Conservation (phyloP, 768 basidiomycete species). For the Amanita fuliginea region DNA sequence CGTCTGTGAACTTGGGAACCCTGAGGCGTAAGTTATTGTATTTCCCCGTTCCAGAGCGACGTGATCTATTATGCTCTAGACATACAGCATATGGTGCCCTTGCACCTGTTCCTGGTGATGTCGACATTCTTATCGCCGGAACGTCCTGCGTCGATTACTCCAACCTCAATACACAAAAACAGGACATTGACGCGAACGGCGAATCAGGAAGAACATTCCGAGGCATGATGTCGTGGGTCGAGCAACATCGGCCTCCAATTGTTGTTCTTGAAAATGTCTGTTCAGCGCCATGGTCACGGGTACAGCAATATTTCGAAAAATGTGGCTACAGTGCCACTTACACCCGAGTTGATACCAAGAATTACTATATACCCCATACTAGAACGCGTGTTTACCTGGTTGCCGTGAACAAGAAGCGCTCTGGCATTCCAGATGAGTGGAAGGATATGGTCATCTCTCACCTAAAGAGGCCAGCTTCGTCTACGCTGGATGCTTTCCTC, state of each 20-base stretch:
- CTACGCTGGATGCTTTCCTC: conserved; percentile 86
- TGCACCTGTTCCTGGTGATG: conserved; percentile 79
- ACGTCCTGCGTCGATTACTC: conserved; percentile 98
- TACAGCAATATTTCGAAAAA: conserved; percentile 65
- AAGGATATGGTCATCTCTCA: conserved; percentile 43
- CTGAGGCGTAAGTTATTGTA: conserved; percentile 52
- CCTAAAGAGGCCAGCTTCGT: conserved; percentile 76
- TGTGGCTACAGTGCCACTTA: conserved; percentile 66
- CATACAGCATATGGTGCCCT: conserved; percentile 88
- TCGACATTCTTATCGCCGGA: conserved; percentile 85
- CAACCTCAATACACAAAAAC: conserved; percentile 88
- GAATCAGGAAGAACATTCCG: conserved; percentile 91
- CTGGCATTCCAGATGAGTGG: conserved; percentile 62
- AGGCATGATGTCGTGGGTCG: conserved; percentile 92
- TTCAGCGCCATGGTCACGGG: conserved; percentile 75
- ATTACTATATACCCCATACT: conserved; percentile 92
- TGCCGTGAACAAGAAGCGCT: conserved; percentile 57
- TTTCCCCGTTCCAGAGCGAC: conserved; percentile 3
- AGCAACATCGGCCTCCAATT: conserved; percentile 76
- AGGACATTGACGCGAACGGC: conserved; percentile 80
- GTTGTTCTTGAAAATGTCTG: conserved; percentile 95
- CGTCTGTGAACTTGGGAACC: conserved; percentile 78
- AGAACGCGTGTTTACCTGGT: conserved; percentile 83
- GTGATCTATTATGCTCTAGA: conserved; percentile 26
- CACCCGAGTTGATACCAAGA: conserved; percentile 71